Conservation (phyloP, 2,329 filamentous ascomycete genomes). For the Graphilbum sp. region DNA sequence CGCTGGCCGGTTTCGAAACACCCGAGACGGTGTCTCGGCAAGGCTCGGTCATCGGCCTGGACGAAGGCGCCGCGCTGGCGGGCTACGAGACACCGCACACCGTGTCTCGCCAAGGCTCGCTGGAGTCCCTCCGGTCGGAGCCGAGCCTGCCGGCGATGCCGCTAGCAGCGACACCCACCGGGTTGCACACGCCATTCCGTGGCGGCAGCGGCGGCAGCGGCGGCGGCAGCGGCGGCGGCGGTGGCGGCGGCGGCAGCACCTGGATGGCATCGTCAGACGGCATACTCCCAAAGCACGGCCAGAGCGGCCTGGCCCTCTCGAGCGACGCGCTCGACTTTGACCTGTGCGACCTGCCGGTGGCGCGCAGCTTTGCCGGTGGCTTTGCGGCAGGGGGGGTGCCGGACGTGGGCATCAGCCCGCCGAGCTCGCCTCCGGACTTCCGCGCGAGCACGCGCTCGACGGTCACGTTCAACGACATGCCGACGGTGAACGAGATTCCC, state of each 20-base stretch:
- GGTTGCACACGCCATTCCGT: background rate
- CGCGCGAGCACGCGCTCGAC: conserved; percentile 20
- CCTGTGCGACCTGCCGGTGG: background rate
- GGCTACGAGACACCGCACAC: conserved; percentile 3
- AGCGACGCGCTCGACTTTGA: background rate
- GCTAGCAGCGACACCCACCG: conserved; percentile 19
- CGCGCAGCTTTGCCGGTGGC: background rate
- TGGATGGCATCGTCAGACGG: too few species aligned
- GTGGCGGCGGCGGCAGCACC: too few species aligned
- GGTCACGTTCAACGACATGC: conserved; percentile 27
- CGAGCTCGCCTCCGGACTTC: conserved; percentile 30
- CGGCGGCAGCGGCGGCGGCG: too few species aligned
- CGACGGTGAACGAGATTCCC: conserved; percentile 24
- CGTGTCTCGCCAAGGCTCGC: conserved; percentile 4
- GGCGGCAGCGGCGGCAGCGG: too few species aligned
- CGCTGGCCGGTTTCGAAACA: conserved; percentile 1
- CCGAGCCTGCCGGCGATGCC: conserved; percentile 20
- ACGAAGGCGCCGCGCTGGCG: background rate
- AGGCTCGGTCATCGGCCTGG: conserved; percentile 2
- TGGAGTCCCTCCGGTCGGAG: conserved; percentile 6
- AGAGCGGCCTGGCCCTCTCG: too few species aligned
- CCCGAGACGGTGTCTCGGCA: conserved; percentile 1
- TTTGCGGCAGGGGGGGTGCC: too few species aligned
- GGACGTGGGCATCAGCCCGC: background rate
- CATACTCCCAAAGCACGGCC: too few species aligned